These are phyloP conservation scores for Claviceps digitariae DNA, from an alignment of 2,329 filamentous ascomycete genomes.

Conservation along the genomic window DNA sequence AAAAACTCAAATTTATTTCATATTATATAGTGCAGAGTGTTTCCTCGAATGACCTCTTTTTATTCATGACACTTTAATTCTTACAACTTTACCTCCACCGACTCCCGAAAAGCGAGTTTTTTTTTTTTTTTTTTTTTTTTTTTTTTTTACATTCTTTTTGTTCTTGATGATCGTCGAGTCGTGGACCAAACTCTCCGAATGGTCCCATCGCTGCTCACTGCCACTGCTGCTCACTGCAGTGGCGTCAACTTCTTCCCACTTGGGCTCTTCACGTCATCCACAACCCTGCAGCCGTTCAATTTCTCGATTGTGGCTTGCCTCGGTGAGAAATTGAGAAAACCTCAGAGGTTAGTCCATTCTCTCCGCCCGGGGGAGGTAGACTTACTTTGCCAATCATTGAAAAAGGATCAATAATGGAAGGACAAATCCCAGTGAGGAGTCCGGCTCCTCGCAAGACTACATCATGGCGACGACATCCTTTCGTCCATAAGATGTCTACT, in stretches of 20 bases:
- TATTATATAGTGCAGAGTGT: background rate
- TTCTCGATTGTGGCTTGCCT: background rate
- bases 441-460: background rate
- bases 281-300: background rate
- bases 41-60: background rate
- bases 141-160: no score
- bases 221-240: background rate
- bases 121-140: no score
- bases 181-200: no score
- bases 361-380: no score
- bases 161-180: no score
- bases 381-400: background rate
- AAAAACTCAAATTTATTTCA: fast-evolving
- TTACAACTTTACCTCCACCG: no score
- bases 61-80: no score
- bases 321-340: background rate
- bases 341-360: background rate
- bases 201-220: no score
- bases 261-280: background rate
- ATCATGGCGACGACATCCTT: background rate
- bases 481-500: no score
- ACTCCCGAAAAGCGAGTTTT: no score
- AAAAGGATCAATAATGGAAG: background rate
- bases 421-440: background rate
- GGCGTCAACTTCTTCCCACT: background rate